phyloP scores from a whole-genome alignment of 345 rosid genomes.

The Barbarea vulgaris region DNA sequence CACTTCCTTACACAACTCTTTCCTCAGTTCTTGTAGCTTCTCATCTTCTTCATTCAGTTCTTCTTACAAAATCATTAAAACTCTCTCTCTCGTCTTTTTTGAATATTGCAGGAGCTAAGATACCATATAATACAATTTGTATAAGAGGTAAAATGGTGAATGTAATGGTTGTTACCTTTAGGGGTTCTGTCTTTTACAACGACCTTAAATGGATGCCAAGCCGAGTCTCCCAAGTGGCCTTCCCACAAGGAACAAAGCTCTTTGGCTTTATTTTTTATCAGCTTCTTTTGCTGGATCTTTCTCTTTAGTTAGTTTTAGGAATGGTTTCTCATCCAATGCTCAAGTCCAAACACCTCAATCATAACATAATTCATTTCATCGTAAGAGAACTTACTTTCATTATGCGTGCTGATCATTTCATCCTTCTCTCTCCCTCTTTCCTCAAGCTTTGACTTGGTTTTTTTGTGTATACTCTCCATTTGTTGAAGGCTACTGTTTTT shows the following conservation, averaged over 20 bases:
- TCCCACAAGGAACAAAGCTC: slow-evolving; percentile 40
- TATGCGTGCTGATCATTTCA: slow-evolving; percentile 50
- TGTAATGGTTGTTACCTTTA: slow-evolving; percentile 20
- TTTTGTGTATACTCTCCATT: slow-evolving; percentile 50
- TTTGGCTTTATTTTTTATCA: slow-evolving; percentile 1
- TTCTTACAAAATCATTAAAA: slow-evolving; percentile 39
- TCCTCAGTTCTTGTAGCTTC: slow-evolving; percentile 48
- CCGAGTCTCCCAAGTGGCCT: slow-evolving; percentile 36
- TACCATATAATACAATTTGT: not conserved
- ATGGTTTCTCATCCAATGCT: slow-evolving; percentile 32
- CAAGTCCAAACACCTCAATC: slow-evolving; percentile 13
- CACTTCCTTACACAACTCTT: slow-evolving; percentile 53
- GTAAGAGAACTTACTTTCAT: slow-evolving; percentile 53
- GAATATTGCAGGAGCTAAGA: not conserved
- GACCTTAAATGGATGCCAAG: slow-evolving; percentile 42
- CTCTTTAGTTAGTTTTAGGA: slow-evolving; percentile 30
- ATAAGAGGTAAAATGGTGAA: not conserved
- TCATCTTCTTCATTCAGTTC: slow-evolving; percentile 54
- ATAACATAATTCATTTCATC: not conserved
- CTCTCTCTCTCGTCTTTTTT: not conserved
- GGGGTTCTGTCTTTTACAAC: not conserved
- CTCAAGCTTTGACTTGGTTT: slow-evolving; percentile 43
- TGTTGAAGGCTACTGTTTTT: slow-evolving; percentile 48
- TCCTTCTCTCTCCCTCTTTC: slow-evolving; percentile 50
- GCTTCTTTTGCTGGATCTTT: slow-evolving; percentile 36